A percentile compares a stretch with the other conserved stretches of the same genome.
These are phyloP conservation scores for Penicillium lagena DNA, from an alignment of 495 filamentous ascomycete species.

Conservation along the genomic window DNA sequence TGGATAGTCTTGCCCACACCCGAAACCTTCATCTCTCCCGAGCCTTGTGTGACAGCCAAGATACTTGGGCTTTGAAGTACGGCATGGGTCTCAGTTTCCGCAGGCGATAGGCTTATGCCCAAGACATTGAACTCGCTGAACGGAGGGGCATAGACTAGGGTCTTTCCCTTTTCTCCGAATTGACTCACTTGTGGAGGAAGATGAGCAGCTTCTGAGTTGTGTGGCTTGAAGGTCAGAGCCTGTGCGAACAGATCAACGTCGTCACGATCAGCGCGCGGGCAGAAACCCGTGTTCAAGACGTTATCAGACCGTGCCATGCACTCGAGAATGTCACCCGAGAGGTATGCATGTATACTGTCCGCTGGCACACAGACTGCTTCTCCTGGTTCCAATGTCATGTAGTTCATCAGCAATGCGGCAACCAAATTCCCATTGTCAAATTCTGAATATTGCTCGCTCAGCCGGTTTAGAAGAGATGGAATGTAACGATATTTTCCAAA, in stretches of 20 bases:
- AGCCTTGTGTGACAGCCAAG: slow-evolving; percentile 56
- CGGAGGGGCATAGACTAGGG: slow-evolving; percentile 57
- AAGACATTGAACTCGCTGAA: slow-evolving; percentile 70
- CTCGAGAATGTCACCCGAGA: slow-evolving; percentile 74
- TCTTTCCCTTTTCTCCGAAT: slow-evolving; percentile 50
- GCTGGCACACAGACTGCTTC: slow-evolving; percentile 70
- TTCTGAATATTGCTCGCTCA: slow-evolving; percentile 56
- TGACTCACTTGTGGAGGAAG: slow-evolving; percentile 40
- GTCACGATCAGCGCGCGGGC: slow-evolving; percentile 56
- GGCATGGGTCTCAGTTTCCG: slow-evolving; percentile 52
- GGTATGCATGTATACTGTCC: slow-evolving; percentile 75
- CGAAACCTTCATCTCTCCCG: slow-evolving; percentile 50
- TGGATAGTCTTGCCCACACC: slow-evolving; percentile 42
- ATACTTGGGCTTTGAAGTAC: slow-evolving; percentile 57
- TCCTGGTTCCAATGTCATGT: slow-evolving; percentile 55
- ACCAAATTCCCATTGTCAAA: slow-evolving; percentile 54
- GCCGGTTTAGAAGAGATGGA: slow-evolving; percentile 54
- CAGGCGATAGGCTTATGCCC: slow-evolving; percentile 46
- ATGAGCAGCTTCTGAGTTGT: slow-evolving; percentile 45
- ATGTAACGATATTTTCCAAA: slow-evolving; percentile 54
- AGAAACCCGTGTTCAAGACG: slow-evolving; percentile 71
- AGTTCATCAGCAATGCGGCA: slow-evolving; percentile 67
- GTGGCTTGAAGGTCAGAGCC: slow-evolving; percentile 56
- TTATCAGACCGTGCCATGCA: slow-evolving; percentile 83
- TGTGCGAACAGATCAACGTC: slow-evolving; percentile 55